Conservation (phyloP, 129 eudicot genomes). For the Artemisia annua region DNA sequence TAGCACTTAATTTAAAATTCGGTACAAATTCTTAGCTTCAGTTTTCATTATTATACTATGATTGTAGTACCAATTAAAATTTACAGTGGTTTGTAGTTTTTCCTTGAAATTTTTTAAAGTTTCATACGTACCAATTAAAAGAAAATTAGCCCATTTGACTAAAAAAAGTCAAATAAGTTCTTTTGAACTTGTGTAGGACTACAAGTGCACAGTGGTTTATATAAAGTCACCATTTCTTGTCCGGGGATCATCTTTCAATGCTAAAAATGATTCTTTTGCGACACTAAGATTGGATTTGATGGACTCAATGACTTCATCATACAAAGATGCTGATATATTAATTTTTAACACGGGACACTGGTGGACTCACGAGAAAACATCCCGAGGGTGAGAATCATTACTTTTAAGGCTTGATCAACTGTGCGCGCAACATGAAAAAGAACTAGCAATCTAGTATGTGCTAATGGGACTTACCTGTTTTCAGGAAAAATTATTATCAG, state of each 20-base stretch:
- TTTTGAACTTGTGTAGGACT: conserved; percentile 54
- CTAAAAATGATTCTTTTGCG: conserved; percentile 56
- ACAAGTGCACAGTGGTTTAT: conserved; percentile 73
- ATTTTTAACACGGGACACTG: conserved; percentile 89
- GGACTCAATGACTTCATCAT: conserved; percentile 66
- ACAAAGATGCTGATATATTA: conserved; percentile 67
- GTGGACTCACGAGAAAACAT: conserved; percentile 89
- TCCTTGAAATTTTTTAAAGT: not conserved
- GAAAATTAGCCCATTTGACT: conserved; percentile 10
- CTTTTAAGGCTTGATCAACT: no score
- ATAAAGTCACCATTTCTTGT: conserved; percentile 76
- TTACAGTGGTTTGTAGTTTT: not conserved
- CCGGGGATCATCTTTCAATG: conserved; percentile 48
- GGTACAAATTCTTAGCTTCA: not conserved
- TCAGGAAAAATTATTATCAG: no score
- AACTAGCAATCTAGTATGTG: no score
- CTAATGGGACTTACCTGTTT: no score
- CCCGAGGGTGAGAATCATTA: conserved; percentile 50
- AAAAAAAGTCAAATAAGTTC: conserved; percentile 12
- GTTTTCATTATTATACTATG: not conserved
- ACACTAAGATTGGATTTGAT: conserved; percentile 75
- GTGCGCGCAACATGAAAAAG: no score
- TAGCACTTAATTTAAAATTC: conserved; percentile 9
- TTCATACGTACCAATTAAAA: not conserved
- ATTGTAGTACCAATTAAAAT: not conserved